Conservation (phyloP, 495 filamentous ascomycete species). For the Talaromyces adpressus region DNA sequence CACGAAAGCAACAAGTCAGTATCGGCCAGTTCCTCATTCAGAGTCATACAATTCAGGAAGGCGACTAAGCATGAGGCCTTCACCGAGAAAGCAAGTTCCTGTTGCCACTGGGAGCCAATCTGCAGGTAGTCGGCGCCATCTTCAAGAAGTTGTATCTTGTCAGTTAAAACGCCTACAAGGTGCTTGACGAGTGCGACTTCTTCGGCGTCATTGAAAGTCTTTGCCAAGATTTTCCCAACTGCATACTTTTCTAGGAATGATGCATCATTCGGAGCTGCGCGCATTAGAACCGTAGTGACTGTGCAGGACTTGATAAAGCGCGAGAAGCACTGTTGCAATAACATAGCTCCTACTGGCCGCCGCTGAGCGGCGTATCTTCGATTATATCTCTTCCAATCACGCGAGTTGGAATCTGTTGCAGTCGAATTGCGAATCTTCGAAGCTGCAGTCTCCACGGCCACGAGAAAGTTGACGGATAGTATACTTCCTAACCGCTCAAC, state of each 20-base stretch:
- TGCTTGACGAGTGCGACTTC: constrained; percentile 51
- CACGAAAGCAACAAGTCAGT: constrained; percentile 75
- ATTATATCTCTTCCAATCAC: constrained; percentile 75
- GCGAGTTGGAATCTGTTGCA: constrained; percentile 38
- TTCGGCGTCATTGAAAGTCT: constrained; percentile 38
- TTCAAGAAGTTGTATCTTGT: constrained; percentile 81
- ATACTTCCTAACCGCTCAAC: constrained; percentile 62
- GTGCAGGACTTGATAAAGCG: constrained; percentile 71
- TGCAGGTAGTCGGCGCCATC: constrained; percentile 83
- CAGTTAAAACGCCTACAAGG: constrained; percentile 65
- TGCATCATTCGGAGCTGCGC: constrained; percentile 47
- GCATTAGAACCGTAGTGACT: constrained; percentile 59
- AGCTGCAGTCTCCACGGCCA: constrained; percentile 77
- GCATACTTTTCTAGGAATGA: constrained; percentile 75
- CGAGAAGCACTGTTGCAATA: constrained; percentile 81
- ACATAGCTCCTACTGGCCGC: constrained; percentile 83
- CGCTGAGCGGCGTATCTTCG: constrained; percentile 74
- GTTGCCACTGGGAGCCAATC: constrained; percentile 78
- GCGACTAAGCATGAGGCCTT: constrained; percentile 76
- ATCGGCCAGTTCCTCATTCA: constrained; percentile 74
- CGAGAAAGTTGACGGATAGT: constrained; percentile 74
- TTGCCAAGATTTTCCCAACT: constrained; percentile 35
- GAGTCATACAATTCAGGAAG: constrained; percentile 74
- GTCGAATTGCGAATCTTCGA: constrained; percentile 71
- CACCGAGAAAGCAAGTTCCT: constrained; percentile 75